Conservation (phyloP, 306 rosid species). For the Ammopiptanthus mongolicus region DNA sequence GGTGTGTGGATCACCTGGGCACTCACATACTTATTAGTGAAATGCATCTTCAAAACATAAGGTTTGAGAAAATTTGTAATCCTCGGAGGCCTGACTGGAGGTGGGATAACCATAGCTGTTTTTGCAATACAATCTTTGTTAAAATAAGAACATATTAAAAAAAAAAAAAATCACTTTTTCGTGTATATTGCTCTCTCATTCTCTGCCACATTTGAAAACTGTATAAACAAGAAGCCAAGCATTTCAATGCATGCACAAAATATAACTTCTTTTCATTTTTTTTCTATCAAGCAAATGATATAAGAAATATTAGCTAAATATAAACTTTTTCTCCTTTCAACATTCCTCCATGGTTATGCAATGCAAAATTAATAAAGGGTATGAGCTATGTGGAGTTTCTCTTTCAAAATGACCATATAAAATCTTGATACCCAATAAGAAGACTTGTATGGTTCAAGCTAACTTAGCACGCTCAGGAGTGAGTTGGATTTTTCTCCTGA, state of each 20-base stretch:
- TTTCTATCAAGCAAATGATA: background rate
- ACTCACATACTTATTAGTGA: slow-evolving; percentile 71
- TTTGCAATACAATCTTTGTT: slow-evolving; percentile 1
- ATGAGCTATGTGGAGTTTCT: background rate
- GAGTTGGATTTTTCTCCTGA: background rate
- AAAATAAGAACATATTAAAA: background rate
- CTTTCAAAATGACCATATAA: background rate
- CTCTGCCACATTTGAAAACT: background rate
- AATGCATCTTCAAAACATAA: slow-evolving; percentile 79
- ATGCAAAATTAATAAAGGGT: background rate
- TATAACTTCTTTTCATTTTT: background rate
- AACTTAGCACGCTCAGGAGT: no score
- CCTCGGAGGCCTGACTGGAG: slow-evolving; percentile 61
- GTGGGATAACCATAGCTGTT: slow-evolving; percentile 70
- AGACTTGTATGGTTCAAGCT: background rate
- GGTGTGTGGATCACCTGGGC: slow-evolving; percentile 77
- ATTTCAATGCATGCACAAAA: slow-evolving; percentile 4
- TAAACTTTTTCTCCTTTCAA: background rate
- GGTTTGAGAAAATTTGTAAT: slow-evolving; percentile 72
- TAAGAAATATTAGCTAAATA: background rate
- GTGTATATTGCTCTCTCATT: background rate
- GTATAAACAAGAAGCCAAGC: background rate
- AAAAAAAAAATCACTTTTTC: background rate
- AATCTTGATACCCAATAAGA: background rate
- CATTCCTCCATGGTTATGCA: background rate